phyloP scores from a whole-genome alignment of 176 grass and related monocot species.

The Triticum monococcum region DNA sequence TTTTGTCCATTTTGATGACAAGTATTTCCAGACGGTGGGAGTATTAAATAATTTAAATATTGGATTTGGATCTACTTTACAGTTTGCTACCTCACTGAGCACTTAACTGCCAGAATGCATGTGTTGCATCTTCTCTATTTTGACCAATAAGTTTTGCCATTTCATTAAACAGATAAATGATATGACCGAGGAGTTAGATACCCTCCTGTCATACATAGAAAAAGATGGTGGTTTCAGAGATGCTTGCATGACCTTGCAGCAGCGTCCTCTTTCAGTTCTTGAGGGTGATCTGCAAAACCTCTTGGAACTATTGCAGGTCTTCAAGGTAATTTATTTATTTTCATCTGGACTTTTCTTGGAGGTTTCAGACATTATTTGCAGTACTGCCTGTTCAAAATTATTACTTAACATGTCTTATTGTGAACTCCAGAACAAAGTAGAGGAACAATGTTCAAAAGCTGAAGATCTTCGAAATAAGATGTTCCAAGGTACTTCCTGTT shows the following conservation, averaged over 20 bases:
- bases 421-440: slow-evolving; percentile 59
- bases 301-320: slow-evolving; percentile 55
- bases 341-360: background rate
- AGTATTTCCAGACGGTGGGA: no score
- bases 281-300: slow-evolving; percentile 67
- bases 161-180: slow-evolving; percentile 65
- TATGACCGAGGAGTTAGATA: slow-evolving; percentile 80
- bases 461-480: slow-evolving; percentile 84
- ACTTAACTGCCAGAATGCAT: background rate
- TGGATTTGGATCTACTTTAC: slow-evolving; percentile 10
- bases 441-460: slow-evolving; percentile 64
- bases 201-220: slow-evolving; percentile 66
- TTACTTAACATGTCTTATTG: slow-evolving; percentile 39
- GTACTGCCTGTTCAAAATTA: slow-evolving; percentile 10
- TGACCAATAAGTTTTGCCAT: background rate
- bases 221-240: slow-evolving; percentile 81
- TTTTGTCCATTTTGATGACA: no score
- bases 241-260: slow-evolving; percentile 74
- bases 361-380: background rate
- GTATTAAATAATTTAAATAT: slow-evolving; percentile 23
- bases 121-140: slow-evolving; percentile 1
- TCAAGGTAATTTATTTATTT: slow-evolving; percentile 59
- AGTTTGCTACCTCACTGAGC: background rate
- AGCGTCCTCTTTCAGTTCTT: slow-evolving; percentile 53
- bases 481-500: slow-evolving; percentile 64